These are phyloP conservation scores for Wickerhamomyces mucosus DNA, from an alignment of 805 yeast genomes.

Conservation along the genomic window DNA sequence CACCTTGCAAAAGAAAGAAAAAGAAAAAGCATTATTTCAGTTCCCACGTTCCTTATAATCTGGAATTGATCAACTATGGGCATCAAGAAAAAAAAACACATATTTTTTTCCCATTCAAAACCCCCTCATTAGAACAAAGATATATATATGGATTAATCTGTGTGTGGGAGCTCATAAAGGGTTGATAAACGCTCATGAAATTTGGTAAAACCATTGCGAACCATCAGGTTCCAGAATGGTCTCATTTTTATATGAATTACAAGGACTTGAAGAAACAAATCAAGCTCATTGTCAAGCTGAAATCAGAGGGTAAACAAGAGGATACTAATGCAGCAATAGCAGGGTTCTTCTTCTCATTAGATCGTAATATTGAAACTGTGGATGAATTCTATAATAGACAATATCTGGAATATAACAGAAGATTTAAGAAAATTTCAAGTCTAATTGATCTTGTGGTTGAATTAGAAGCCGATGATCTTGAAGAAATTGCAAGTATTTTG, in stretches of 20 bases:
- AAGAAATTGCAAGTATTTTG: slow-evolving; percentile 56
- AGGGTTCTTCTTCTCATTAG: slow-evolving; percentile 67
- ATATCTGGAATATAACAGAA: slow-evolving; percentile 61
- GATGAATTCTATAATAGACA: slow-evolving; percentile 71
- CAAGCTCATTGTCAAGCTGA: slow-evolving; percentile 43
- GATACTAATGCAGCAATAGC: slow-evolving; percentile 30
- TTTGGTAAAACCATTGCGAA: slow-evolving; percentile 35
- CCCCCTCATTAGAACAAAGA: too few species aligned
- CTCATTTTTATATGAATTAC: slow-evolving; percentile 69
- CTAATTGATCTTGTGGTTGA: slow-evolving; percentile 23
- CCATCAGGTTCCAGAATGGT: slow-evolving; percentile 95
- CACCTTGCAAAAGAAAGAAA: too few species aligned
- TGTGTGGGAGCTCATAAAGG: too few species aligned
- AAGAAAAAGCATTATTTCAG: too few species aligned
- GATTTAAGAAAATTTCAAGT: slow-evolving; percentile 42
- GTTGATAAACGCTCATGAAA: too few species aligned
- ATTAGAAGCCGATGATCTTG: slow-evolving; percentile 40
- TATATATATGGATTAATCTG: too few species aligned
- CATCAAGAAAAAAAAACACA: too few species aligned
- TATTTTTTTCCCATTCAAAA: too few species aligned
- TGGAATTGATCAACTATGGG: too few species aligned
- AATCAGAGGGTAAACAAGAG: slow-evolving; percentile 12
- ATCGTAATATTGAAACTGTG: slow-evolving; percentile 73
- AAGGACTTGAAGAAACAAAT: slow-evolving; percentile 75
- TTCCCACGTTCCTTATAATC: too few species aligned